These are phyloP conservation scores for Penicillium griseofulvum DNA, from an alignment of 2,329 filamentous ascomycete genomes.

Conservation along the genomic window DNA sequence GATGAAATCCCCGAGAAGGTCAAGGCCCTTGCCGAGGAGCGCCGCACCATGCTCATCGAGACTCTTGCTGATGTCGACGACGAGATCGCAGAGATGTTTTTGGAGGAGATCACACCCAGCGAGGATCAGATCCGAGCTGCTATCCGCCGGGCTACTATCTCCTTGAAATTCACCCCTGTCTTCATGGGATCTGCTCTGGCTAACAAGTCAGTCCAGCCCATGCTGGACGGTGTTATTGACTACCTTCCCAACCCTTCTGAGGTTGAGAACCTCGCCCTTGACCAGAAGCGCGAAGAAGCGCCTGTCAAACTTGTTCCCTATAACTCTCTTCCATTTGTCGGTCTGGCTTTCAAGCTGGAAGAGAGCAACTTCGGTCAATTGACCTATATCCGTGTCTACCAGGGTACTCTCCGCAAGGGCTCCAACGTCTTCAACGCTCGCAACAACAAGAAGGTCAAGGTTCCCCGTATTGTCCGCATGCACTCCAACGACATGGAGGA, in stretches of 20 bases:
- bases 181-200: conserved; percentile 95
- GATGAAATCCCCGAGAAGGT: conserved; percentile 83
- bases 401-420: conserved; percentile 85
- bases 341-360: conserved; percentile 96
- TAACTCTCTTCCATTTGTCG: conserved; percentile 89
- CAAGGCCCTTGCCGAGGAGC: conserved; percentile 72
- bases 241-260: conserved; percentile 90
- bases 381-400: conserved; percentile 97
- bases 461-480: conserved; percentile 97
- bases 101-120: conserved; percentile 80
- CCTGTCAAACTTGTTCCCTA: conserved; percentile 87
- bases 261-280: conserved; percentile 84
- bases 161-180: conserved; percentile 86
- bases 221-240: conserved; percentile 95
- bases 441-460: conserved; percentile 91
- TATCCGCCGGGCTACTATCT: conserved; percentile 86
- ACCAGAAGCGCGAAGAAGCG: conserved; percentile 74
- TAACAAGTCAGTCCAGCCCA: conserved; percentile 91
- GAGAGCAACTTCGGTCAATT: conserved; percentile 98
- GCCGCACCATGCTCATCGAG: conserved; percentile 82
- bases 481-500: conserved; percentile 99
- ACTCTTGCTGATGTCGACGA: conserved; percentile 96
- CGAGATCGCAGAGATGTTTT: conserved; percentile 91
- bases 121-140: conserved; percentile 84
- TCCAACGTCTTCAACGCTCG: conserved; percentile 90